Base-by-base conservation (phyloP, 2,329 filamentous ascomycete species). In the Tolypocladium sp. region DNA sequence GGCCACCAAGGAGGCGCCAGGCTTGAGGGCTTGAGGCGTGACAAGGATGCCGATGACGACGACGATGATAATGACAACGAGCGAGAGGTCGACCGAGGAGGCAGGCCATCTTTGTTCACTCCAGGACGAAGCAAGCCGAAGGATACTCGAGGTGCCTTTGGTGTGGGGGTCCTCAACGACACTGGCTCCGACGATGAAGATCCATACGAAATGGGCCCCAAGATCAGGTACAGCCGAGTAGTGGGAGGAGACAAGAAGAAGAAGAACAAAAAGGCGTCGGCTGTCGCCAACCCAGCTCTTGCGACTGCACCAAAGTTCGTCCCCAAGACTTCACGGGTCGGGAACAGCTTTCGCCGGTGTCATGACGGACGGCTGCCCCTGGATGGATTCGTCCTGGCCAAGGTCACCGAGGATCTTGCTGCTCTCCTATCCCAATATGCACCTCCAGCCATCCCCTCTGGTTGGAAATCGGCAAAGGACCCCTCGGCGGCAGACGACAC, bases 151-250 rank as follows among this genome's bases (percentile, higher is more conserved):
- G 84, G 88, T 3, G 91, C 89, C 0, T 91, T 97, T 63, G 93
- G 93, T 0, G 87, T 96, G 17, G 93, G 93, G 0, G 80, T 97
- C 2, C 75, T 97, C 53, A 97, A 97, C 67, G 93, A 97, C 65
- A 94, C 88, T 25, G 92, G 92, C 13, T 97, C 93, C 5, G 94
- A 97, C 65, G 92, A 97, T 53, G 94, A 97, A 67, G 92, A 97
- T 67, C 90, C 91, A 0, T 97, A 96, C 69, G 90, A 93, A 60
- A 87, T 97, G 57, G 93, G 93, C 0, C 94, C 94, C 0, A 88
- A 86, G 64, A 95, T 97, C 70, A 91, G 88, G 15, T 96, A 96
- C 73, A 96, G 90, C 66, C 84, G 87, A 46, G 81, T 88, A 6
- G 84, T 97, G 61, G 92, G 91, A 22, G 89, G 87, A 0, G 88